phyloP scores from a whole-genome alignment of 1,284 basidiomycete genomes.

The Chondrostereum purpureum region DNA sequence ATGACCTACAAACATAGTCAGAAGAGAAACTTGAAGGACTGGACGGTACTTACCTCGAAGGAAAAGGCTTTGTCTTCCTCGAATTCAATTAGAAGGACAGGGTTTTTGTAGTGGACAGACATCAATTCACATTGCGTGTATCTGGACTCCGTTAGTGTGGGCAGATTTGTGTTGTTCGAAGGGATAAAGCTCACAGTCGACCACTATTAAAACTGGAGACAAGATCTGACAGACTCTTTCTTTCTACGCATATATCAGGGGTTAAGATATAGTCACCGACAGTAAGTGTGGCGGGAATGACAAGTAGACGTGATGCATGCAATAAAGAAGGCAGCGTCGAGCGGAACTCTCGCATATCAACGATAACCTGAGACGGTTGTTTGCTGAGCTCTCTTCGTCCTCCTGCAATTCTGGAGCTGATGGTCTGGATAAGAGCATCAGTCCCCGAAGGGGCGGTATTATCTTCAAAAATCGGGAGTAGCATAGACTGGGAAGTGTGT shows the following conservation, averaged over 20 bases:
- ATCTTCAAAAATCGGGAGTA: slow-evolving; percentile 84
- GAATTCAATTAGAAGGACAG: slow-evolving; percentile 95
- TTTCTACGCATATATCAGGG: slow-evolving; percentile 93
- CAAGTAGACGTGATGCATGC: slow-evolving; percentile 76
- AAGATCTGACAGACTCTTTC: slow-evolving; percentile 91
- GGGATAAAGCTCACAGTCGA: slow-evolving; percentile 68
- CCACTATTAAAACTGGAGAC: slow-evolving; percentile 91
- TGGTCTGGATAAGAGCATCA: slow-evolving; percentile 75
- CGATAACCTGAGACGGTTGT: slow-evolving; percentile 79
- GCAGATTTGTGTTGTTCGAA: background rate
- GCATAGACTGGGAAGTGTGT: slow-evolving; percentile 63
- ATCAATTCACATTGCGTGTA: slow-evolving; percentile 97
- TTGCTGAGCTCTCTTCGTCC: slow-evolving; percentile 66
- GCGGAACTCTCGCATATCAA: slow-evolving; percentile 95
- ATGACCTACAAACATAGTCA: slow-evolving; percentile 33
- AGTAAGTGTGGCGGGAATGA: slow-evolving; percentile 87
- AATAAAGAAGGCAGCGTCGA: slow-evolving; percentile 88
- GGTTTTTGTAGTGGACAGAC: slow-evolving; percentile 93
- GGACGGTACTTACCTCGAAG: slow-evolving; percentile 56
- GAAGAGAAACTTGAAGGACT: background rate
- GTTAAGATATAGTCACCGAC: slow-evolving; percentile 96
- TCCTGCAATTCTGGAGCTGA: slow-evolving; percentile 85
- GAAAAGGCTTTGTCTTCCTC: slow-evolving; percentile 96
- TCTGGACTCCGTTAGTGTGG: slow-evolving; percentile 32
- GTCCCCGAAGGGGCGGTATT: slow-evolving; percentile 35